Conservation (phyloP, 805 yeast species). For the Sugiyamaella boreocaroliniensis region DNA sequence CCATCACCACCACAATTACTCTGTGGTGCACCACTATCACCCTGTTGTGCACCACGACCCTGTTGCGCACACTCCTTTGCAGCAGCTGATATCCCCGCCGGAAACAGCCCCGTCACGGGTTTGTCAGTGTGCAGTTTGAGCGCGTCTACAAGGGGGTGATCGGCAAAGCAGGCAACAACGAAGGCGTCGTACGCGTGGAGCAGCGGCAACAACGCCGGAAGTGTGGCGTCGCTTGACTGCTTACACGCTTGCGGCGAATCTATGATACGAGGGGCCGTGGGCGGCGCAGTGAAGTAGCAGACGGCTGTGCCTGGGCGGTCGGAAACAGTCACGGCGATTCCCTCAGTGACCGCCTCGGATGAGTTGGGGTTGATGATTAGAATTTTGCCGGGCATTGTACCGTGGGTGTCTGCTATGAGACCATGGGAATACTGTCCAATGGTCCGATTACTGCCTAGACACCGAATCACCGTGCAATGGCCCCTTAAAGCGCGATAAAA, state of each 20-base stretch:
- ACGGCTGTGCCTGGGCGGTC: constrained; percentile 30
- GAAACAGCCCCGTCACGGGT: constrained; percentile 32
- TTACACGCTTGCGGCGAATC: constrained; percentile 43
- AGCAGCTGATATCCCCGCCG: constrained; percentile 23
- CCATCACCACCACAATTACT: not conserved
- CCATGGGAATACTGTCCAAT: too few species aligned
- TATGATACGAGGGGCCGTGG: constrained; percentile 47
- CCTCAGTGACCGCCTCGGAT: constrained; percentile 35
- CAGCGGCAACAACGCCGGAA: constrained; percentile 36
- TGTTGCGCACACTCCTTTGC: too few species aligned
- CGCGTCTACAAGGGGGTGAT: constrained; percentile 51
- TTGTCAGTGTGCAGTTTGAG: constrained; percentile 36
- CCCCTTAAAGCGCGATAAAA: too few species aligned
- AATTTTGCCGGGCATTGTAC: constrained; percentile 12
- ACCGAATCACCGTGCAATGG: too few species aligned
- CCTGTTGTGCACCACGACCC: not conserved
- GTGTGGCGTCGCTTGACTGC: constrained; percentile 42
- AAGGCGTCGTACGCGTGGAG: constrained; percentile 45
- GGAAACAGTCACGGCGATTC: constrained; percentile 28
- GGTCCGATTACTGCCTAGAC: too few species aligned
- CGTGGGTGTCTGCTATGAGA: too few species aligned
- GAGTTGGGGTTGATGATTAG: constrained; percentile 41
- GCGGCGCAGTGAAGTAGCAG: constrained; percentile 48
- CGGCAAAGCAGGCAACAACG: constrained; percentile 57
- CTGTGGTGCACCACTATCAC: not conserved